Percentiles rank a stretch among this genome's conserved stretches.
phyloP scores from a whole-genome alignment of 2,329 filamentous ascomycete species.

The Tolypocladium amazonense region DNA sequence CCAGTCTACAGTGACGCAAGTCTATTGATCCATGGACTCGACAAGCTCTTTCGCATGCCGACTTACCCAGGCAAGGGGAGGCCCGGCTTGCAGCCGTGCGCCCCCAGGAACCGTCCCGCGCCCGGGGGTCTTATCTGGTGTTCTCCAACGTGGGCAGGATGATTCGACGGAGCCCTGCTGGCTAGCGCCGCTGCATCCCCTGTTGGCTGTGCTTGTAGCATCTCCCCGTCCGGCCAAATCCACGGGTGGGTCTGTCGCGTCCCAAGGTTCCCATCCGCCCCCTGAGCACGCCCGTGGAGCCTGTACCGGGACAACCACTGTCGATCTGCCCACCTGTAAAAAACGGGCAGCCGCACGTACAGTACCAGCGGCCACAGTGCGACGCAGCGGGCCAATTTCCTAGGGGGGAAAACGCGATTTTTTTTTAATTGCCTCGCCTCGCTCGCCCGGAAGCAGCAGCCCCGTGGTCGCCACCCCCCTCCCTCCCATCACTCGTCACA shows the following conservation, averaged over 20 bases:
- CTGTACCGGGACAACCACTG: neutral
- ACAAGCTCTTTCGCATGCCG: neutral
- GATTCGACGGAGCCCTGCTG: constrained; percentile 18
- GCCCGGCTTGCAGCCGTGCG: neutral
- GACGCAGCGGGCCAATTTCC: constrained; percentile 15
- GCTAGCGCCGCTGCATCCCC: neutral
- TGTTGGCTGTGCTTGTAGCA: neutral
- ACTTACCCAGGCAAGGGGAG: neutral
- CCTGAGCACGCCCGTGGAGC: neutral
- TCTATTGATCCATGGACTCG: neutral
- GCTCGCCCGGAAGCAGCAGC: constrained; percentile 4
- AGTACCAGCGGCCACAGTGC: neutral
- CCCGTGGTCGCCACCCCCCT: neutral
- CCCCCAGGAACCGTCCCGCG: neutral
- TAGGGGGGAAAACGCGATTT: constrained; percentile 3
- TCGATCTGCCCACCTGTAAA: neutral
- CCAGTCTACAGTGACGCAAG: neutral
- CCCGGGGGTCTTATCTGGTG: neutral
- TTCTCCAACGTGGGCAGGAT: constrained; percentile 21
- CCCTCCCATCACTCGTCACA: neutral
- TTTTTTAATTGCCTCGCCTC: constrained; percentile 21
- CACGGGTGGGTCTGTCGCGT: neutral
- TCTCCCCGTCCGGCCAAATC: neutral
- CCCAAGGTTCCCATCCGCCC: neutral
- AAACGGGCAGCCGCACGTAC: neutral